Evolutionary conservation across 78 protist genomes (phyloP), one percentile per base, ranked within the genome.

Genomic region (Bodo saltans): DNA sequence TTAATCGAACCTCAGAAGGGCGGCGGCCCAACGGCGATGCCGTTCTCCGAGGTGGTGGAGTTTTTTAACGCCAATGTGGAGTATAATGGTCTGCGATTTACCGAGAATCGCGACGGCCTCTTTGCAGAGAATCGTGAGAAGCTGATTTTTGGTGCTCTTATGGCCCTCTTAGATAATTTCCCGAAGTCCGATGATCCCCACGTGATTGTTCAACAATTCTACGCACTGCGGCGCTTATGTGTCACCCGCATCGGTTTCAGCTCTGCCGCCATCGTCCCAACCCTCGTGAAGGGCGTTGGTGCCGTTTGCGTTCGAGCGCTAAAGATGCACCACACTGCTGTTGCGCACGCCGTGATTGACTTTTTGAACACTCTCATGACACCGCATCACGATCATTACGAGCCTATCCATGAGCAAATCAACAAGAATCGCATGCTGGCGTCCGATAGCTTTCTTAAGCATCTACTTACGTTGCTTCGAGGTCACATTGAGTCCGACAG

Each of bases 331-430:
- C 42, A 74, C 69, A 79, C 39, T 28, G 92, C 86, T n/a, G 92
- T 68, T 26, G 37, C 71, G 41, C 80, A 85, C 33, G 87, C 89
- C 0, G 92, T 88, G 80, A 68, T 89, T 27, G 92, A 89, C 85
- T 38, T 67, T 33, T 68, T 89, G 39, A 0, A 38, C 17, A 81
- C 92, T 11, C 78, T 89, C 35, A 85, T 89, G 88, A 78, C 71
- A 37, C 92, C 92, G 34, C 85, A 84, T 87, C 92, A 89, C 80
- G 89, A 89, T 70, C 35, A 75, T 69, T 89, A 89, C 67, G 89
- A 89, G 40, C 68, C 74, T 0, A 53, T 38, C 32, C 76, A 70
- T n/a, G 89, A 85, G 82, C 84, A 83, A 81, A 0, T 21, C 70
- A 89, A 89, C 85, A 80, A 85, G 70, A 0, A 2, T 3, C 0